These are phyloP conservation scores for Candida peoriensis DNA, from an alignment of 805 yeast species.

Conservation along the genomic window DNA sequence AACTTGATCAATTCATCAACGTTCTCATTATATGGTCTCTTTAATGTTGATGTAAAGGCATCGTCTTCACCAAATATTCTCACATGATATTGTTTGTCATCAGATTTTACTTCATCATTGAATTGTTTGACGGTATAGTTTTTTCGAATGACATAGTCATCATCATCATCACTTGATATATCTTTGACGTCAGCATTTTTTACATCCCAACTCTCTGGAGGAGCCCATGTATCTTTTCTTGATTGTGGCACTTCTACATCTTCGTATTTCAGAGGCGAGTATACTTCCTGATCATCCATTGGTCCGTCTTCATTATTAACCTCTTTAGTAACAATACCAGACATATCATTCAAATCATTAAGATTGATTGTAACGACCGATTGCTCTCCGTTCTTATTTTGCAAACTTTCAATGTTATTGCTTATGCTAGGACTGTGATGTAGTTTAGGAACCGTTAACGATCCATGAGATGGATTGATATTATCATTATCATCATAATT, in stretches of 20 bases:
- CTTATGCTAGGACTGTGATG: conserved; percentile 5
- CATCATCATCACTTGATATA: conserved; percentile 27
- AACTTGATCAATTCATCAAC: conserved; percentile 67
- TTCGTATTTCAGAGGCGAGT: no score
- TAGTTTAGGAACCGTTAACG: neutral
- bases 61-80: conserved; percentile 82
- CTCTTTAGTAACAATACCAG: conserved; percentile 36
- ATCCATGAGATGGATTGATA: no score
- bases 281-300: neutral
- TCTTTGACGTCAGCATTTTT: conserved; percentile 26
- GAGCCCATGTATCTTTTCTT: conserved; percentile 36
- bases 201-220: conserved; percentile 63
- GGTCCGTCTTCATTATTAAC: neutral
- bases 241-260: neutral
- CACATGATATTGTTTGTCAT: conserved; percentile 39
- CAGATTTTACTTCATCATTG: conserved; percentile 24
- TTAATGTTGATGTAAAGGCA: conserved; percentile 73
- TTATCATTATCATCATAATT: no score
- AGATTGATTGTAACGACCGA: conserved; percentile 34
- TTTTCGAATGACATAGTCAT: conserved; percentile 31
- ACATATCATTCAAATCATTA: conserved; percentile 45
- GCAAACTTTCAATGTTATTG: conserved; percentile 5
- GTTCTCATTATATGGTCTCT: conserved; percentile 73
- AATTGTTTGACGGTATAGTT: conserved; percentile 29
- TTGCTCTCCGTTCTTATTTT: conserved; percentile 15